Percentiles rank a stretch among this genome's conserved stretches.
phyloP scores from a whole-genome alignment of 352 stramenopile genomes.

The Phytophthora idaei region DNA sequence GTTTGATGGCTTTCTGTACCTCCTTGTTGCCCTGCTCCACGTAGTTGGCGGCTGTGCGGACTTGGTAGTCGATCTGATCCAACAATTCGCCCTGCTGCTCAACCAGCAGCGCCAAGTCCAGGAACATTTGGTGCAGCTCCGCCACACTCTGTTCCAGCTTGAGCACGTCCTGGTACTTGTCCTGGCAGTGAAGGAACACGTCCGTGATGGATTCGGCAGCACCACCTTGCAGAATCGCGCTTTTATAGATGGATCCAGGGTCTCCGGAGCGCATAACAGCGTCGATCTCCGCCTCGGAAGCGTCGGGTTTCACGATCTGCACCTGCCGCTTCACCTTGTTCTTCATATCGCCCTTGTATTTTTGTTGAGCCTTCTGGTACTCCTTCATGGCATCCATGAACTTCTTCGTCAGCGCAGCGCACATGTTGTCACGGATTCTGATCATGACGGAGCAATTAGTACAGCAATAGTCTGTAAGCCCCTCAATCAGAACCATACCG shows the following conservation, averaged over 20 bases:
- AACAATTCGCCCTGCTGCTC: conserved; percentile 98
- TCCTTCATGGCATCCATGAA: conserved; percentile 99
- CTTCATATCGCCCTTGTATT: conserved; percentile 98
- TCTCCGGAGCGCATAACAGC: conserved; percentile 93
- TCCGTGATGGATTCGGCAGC: conserved; percentile 86
- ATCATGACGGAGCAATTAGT: conserved; percentile 10
- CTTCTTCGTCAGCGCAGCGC: conserved; percentile 97
- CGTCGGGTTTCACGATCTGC: conserved; percentile 98
- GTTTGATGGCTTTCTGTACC: conserved; percentile 94
- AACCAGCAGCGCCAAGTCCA: conserved; percentile 97
- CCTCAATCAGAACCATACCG: conserved; percentile 29
- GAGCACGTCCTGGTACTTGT: conserved; percentile 98
- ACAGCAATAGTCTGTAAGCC: background rate
- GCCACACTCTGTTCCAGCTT: conserved; percentile 96
- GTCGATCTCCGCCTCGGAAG: conserved; percentile 97
- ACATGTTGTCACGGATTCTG: conserved; percentile 97
- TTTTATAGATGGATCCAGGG: conserved; percentile 86
- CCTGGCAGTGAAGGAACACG: conserved; percentile 94
- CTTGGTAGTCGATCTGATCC: conserved; percentile 98
- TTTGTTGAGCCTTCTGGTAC: conserved; percentile 97
- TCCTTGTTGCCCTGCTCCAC: conserved; percentile 97
- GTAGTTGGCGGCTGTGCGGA: conserved; percentile 94
- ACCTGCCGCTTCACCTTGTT: conserved; percentile 98
- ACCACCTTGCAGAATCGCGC: conserved; percentile 75
- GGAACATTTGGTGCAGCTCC: conserved; percentile 99